Conservation (phyloP, 345 rosid genomes). For the Arabis alpina region DNA sequence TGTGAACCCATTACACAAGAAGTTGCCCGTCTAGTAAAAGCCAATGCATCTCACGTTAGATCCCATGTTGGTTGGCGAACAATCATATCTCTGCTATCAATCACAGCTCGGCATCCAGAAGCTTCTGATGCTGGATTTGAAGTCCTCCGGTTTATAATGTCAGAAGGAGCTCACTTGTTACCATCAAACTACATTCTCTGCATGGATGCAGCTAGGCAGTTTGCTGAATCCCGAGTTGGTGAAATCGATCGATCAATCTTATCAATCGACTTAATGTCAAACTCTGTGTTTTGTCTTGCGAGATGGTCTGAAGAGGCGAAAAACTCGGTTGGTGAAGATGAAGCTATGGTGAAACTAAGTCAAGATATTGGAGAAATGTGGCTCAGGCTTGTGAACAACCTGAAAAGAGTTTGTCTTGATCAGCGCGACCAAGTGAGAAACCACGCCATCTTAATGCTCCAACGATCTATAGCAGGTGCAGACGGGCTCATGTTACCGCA, state of each 20-base stretch:
- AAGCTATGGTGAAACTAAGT: conserved; percentile 50
- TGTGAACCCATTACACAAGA: conserved; percentile 78
- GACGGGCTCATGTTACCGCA: conserved; percentile 57
- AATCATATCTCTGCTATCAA: conserved; percentile 65
- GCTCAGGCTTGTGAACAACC: conserved; percentile 65
- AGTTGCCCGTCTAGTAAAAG: conserved; percentile 70
- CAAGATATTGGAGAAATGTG: conserved; percentile 81
- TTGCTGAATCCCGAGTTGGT: conserved; percentile 75
- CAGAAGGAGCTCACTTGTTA: conserved; percentile 62
- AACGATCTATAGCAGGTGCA: conserved; percentile 53
- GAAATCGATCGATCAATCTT: conserved; percentile 57
- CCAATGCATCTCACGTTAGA: conserved; percentile 71
- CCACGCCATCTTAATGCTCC: conserved; percentile 62
- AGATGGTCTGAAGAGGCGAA: conserved; percentile 71
- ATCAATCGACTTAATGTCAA: conserved; percentile 69
- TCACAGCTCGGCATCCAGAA: conserved; percentile 81
- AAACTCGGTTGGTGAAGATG: conserved; percentile 51
- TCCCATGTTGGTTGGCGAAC: conserved; percentile 71
- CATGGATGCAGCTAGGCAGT: conserved; percentile 77
- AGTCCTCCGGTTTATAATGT: conserved; percentile 64
- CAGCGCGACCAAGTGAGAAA: conserved; percentile 74
- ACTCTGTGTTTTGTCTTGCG: conserved; percentile 65
- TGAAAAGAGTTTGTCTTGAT: conserved; percentile 62
- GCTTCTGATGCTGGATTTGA: conserved; percentile 75
- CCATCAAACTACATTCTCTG: conserved; percentile 71